Evolutionary conservation across 2,329 filamentous ascomycete genomes (phyloP).

Genomic region (Fusarium transvaalense): DNA sequence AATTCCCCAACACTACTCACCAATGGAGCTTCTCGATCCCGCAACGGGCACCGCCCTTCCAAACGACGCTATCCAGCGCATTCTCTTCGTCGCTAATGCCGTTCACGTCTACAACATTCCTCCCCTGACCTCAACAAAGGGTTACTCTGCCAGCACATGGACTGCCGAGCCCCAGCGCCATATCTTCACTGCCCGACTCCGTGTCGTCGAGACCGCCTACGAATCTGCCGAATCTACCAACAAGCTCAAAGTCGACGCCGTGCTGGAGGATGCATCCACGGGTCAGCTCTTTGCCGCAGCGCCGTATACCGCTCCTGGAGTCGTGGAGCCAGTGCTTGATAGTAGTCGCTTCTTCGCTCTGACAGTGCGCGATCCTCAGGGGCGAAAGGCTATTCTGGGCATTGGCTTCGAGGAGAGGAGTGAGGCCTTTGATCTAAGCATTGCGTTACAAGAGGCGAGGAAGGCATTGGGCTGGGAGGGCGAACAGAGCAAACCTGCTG

Average conservation of each 20-base stretch:
- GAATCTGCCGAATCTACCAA: constrained; percentile 57
- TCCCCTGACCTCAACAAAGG: constrained; percentile 80
- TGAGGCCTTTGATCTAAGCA: constrained; percentile 87
- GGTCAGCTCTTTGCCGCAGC: constrained; percentile 86
- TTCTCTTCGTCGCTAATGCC: constrained; percentile 79
- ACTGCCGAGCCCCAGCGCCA: constrained; percentile 77
- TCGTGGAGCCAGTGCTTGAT: constrained; percentile 83
- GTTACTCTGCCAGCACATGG: constrained; percentile 83
- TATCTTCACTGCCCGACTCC: constrained; percentile 88
- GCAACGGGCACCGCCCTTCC: constrained; percentile 77
- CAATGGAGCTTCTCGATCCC: constrained; percentile 77
- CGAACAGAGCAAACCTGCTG: constrained; percentile 53
- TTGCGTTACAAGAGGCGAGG: constrained; percentile 82
- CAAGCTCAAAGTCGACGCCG: constrained; percentile 77
- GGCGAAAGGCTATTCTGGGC: constrained; percentile 82
- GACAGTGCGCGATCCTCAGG: constrained; percentile 79
- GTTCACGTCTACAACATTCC: constrained; percentile 92
- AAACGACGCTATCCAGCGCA: constrained; percentile 82
- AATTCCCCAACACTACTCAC: background rate
- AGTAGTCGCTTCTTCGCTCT: constrained; percentile 88
- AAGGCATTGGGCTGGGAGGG: constrained; percentile 74
- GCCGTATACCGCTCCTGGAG: constrained; percentile 75
- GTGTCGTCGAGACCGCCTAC: constrained; percentile 80
- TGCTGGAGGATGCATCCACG: constrained; percentile 80
- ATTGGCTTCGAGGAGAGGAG: constrained; percentile 89